A percentile compares a stretch with the other conserved stretches of the same genome.
Evolutionary conservation across 352 stramenopile species (phyloP).

Genomic region (Phytophthora capsici): DNA sequence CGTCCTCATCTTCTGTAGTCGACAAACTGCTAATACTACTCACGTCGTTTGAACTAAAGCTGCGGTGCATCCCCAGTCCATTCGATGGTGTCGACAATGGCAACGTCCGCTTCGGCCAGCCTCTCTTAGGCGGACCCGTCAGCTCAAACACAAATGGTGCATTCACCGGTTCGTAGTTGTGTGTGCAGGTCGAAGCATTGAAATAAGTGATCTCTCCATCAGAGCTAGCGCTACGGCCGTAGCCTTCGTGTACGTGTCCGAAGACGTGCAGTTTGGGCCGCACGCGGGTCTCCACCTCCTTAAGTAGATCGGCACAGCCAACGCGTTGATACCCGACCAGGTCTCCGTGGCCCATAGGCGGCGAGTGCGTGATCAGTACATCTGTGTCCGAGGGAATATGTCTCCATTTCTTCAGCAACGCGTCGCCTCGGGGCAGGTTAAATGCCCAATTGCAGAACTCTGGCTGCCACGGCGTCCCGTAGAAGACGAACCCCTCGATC

Average conservation of each 20-base stretch:
- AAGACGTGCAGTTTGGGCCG: slow-evolving; percentile 87
- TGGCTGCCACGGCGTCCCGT: slow-evolving; percentile 82
- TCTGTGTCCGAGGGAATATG: slow-evolving; percentile 72
- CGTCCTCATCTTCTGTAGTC: slow-evolving; percentile 21
- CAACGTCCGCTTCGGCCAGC: slow-evolving; percentile 17
- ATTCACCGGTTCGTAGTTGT: slow-evolving; percentile 81
- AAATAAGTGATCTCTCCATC: slow-evolving; percentile 86
- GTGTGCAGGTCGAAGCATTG: slow-evolving; percentile 84
- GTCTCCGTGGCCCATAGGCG: slow-evolving; percentile 83
- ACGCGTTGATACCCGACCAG: slow-evolving; percentile 55
- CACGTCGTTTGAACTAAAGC: slow-evolving; percentile 34
- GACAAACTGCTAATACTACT: slow-evolving; percentile 32
- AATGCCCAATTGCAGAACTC: slow-evolving; percentile 90
- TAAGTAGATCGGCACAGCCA: slow-evolving; percentile 79
- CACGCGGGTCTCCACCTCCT: slow-evolving; percentile 70
- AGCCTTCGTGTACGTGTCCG: slow-evolving; percentile 91
- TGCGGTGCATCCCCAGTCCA: slow-evolving; percentile 23
- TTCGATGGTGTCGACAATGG: not conserved
- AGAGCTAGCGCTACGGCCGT: slow-evolving; percentile 65
- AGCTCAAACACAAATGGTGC: slow-evolving; percentile 67
- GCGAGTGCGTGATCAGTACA: slow-evolving; percentile 90
- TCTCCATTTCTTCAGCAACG: slow-evolving; percentile 52
- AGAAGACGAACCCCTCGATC: slow-evolving; percentile 80
- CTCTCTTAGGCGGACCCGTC: slow-evolving; percentile 35
- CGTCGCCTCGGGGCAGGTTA: slow-evolving; percentile 61